phyloP scores from a whole-genome alignment of 371 early-diverging fungal species.

The Phascolomyces articulosus region DNA sequence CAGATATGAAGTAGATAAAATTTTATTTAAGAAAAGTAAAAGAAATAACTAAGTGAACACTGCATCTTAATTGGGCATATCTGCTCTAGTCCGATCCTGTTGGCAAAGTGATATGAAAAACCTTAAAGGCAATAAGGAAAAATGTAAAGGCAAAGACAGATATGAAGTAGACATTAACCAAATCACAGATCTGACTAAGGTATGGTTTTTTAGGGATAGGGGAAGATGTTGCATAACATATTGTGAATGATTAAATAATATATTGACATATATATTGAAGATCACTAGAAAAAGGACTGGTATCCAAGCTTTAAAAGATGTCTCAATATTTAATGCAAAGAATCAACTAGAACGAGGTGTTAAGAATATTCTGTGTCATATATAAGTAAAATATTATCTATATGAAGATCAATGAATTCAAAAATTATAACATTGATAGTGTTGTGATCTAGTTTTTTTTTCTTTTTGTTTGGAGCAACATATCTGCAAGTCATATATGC shows the following conservation, averaged over 20 bases:
- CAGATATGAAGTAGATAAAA: background rate
- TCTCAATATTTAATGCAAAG: background rate
- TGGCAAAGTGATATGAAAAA: too few species aligned
- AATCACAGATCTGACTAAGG: background rate
- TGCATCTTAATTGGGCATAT: too few species aligned
- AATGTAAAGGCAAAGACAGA: too few species aligned
- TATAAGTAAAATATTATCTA: background rate
- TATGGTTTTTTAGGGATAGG: background rate
- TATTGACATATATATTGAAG: background rate
- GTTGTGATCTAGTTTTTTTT: background rate
- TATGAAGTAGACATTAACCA: background rate
- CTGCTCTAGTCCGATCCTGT: too few species aligned
- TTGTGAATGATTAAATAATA: background rate
- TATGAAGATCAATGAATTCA: background rate
- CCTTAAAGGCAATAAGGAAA: too few species aligned
- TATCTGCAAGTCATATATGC: background rate
- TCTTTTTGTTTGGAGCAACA: background rate
- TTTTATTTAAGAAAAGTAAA: too few species aligned
- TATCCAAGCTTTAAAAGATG: background rate
- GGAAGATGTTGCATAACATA: background rate
- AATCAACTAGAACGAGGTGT: background rate
- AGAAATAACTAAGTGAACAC: too few species aligned
- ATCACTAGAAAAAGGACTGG: background rate
- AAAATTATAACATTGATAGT: background rate
- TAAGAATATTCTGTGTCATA: background rate